Base-by-base conservation (phyloP, 495 filamentous ascomycete species). In the Lophiostoma macrostomum region DNA sequence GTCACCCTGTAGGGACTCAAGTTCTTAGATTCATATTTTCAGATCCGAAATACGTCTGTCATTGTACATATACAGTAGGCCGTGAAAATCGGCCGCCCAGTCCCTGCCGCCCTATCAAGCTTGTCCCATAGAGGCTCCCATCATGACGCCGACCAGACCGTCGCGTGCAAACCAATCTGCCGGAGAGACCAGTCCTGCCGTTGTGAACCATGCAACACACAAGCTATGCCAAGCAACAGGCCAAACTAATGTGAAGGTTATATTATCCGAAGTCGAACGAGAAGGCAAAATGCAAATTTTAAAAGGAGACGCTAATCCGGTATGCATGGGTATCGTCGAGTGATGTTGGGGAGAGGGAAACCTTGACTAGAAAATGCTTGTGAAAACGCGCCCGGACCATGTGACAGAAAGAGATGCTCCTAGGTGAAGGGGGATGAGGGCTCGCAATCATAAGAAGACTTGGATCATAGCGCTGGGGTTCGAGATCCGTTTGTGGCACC, bases 401-500 rank as follows among this genome's bases (percentile, higher is more conserved):
- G 3, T 3, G 6, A 12, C 20, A 39, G n/a, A 39, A 19, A 13
- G 6, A 39, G 24, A 19, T 19, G 14, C 6, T 5, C n/a, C n/a
- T n/a, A n/a, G n/a, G n/a, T n/a, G 39, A 37, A 24, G 23, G 8
- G 19, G 12, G 11, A 31, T 16, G 25, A 31, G 12, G 20, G 38
- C 5, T 4, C n/a, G 13, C 12, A 30, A 18, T 65, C 37, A 69
- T n/a, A 67, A 36, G 53, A 64, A 73, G 11, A 73, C 41, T 38
- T 69, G 67, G 10, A 73, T 36, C 67, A 71, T 70, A 10, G 45
- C n/a, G 16, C n/a, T 60, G 29, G 37, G 38, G 18, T 4, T 37
- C 5, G 42, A 20, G 13, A 41, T 28, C 50, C 53, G 58, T 53
- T 62, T 67, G 5, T 60, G 55, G 50, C 70, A 73, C 1, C 64